phyloP scores from a whole-genome alignment of 352 stramenopile species.

The Sclerospora graminicola region DNA sequence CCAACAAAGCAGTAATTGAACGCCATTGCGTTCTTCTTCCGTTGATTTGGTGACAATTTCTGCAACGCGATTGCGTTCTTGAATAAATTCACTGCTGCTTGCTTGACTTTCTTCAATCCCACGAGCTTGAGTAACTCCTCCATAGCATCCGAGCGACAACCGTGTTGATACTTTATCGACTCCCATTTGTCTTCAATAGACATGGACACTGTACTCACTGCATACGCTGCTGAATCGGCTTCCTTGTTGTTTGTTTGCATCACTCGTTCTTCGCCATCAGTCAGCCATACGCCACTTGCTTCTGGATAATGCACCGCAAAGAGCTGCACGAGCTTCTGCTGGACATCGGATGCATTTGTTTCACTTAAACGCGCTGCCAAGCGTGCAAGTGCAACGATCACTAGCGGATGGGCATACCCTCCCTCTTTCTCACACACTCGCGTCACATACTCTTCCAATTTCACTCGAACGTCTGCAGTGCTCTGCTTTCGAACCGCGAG shows the following conservation, averaged over 20 bases:
- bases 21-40: slow-evolving; percentile 60
- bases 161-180: slow-evolving; percentile 36
- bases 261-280: slow-evolving; percentile 15
- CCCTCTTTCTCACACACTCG: slow-evolving; percentile 2
- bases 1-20: slow-evolving; percentile 75
- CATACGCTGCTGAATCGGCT: neutral
- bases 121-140: slow-evolving; percentile 75
- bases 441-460: slow-evolving; percentile 33
- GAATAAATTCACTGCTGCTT: slow-evolving; percentile 60
- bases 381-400: slow-evolving; percentile 43
- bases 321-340: slow-evolving; percentile 30
- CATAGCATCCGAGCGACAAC: slow-evolving; percentile 56
- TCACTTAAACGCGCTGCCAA: slow-evolving; percentile 17
- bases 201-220: neutral
- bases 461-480: slow-evolving; percentile 11
- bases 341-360: slow-evolving; percentile 6
- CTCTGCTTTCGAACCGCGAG: slow-evolving; percentile 36
- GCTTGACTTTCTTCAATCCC: slow-evolving; percentile 76
- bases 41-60: slow-evolving; percentile 33
- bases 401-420: slow-evolving; percentile 32
- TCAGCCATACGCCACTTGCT: slow-evolving; percentile 33
- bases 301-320: slow-evolving; percentile 49
- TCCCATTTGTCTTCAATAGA: slow-evolving; percentile 48
- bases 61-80: slow-evolving; percentile 56
- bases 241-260: neutral